Percentiles rank a stretch among this genome's conserved stretches.
Conservation (phyloP, 164 flowering plant species). For the Tinospora cordifolia region DNA sequence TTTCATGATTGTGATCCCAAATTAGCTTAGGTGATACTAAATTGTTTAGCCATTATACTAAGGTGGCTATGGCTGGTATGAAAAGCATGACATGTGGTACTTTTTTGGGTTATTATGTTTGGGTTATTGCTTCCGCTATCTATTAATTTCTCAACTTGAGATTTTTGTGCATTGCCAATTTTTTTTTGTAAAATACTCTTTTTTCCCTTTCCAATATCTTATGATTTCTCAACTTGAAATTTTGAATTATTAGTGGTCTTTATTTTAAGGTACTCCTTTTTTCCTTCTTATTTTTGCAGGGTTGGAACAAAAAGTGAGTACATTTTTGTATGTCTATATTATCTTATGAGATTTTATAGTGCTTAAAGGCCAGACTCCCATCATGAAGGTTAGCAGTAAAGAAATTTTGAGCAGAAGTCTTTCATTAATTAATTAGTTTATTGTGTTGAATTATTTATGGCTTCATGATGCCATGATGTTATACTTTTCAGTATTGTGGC, state of each 20-base stretch:
- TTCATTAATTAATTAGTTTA: no score
- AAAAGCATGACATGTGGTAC: background rate
- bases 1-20: background rate
- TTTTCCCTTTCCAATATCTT: no score
- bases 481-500: background rate
- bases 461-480: background rate
- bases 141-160: background rate
- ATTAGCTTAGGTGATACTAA: background rate
- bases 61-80: background rate
- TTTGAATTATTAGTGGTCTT: no score
- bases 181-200: background rate
- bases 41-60: background rate
- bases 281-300: constrained; percentile 39
- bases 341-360: background rate
- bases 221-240: no score
- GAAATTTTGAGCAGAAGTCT: background rate
- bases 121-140: background rate
- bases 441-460: no score
- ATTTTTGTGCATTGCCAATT: constrained; percentile 6
- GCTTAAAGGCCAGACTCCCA: background rate
- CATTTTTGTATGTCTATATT: background rate
- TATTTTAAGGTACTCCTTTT: no score
- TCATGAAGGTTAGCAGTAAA: constrained; percentile 5
- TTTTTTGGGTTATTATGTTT: background rate
- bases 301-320: constrained; percentile 77